These are phyloP conservation scores for Blastobotrys capitulatus DNA, from an alignment of 1,139 yeast species.

Conservation along the genomic window DNA sequence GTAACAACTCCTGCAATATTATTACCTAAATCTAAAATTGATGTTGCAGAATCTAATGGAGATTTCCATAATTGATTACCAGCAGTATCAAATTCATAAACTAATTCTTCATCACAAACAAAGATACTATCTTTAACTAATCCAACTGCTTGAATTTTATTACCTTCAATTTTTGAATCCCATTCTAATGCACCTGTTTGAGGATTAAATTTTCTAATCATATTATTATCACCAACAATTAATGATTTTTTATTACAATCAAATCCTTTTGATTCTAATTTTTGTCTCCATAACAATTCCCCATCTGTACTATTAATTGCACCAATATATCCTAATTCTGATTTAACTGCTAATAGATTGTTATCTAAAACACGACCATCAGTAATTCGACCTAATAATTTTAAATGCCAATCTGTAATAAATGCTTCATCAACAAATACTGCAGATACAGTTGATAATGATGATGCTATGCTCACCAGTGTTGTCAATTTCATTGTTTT, in stretches of 20 bases:
- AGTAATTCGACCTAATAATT: constrained; percentile 23
- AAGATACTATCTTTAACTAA: constrained; percentile 6
- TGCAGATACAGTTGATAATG: constrained; percentile 14
- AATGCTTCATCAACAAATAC: constrained; percentile 32
- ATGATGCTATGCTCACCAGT: neutral
- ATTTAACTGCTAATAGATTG: constrained; percentile 14
- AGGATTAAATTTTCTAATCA: neutral
- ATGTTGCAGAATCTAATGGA: neutral
- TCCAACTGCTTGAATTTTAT: neutral
- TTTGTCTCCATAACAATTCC: constrained; percentile 23
- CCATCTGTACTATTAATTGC: constrained; percentile 23
- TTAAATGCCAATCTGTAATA: constrained; percentile 29
- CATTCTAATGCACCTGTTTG: constrained; percentile 9
- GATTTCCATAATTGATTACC: constrained; percentile 7
- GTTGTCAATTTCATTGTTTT: constrained; percentile 2
- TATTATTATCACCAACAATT: constrained; percentile 2
- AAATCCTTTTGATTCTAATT: constrained; percentile 4
- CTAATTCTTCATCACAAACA: constrained; percentile 4
- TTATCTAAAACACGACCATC: constrained; percentile 11
- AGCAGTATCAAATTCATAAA: constrained; percentile 6
- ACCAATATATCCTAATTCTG: constrained; percentile 20
- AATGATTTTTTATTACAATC: constrained; percentile 1
- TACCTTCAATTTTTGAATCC: constrained; percentile 6
- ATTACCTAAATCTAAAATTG: constrained; percentile 3
- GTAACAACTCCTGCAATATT: constrained; percentile 7